A percentile compares a stretch with the other conserved stretches of the same genome.
These are phyloP conservation scores for Canavalia ensiformis DNA, from an alignment of 306 rosid genomes.

Conservation along the genomic window DNA sequence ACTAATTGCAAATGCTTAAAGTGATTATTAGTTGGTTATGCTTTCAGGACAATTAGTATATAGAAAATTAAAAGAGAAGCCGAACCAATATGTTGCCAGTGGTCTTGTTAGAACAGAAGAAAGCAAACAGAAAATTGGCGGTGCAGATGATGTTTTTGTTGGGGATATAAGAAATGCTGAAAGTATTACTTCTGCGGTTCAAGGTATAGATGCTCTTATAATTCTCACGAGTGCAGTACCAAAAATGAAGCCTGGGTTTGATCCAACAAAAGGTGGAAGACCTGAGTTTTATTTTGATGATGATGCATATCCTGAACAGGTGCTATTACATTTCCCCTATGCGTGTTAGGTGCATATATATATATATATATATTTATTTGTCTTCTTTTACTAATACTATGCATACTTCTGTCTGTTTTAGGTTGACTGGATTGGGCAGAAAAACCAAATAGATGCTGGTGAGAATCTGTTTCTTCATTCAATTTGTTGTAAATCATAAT, in stretches of 20 bases:
- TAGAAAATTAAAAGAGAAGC: constrained; percentile 76
- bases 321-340: constrained; percentile 42
- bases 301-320: constrained; percentile 95
- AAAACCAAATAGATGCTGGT: constrained; percentile 96
- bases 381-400: constrained; percentile 13
- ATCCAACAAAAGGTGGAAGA: constrained; percentile 88
- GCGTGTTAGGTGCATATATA: background rate
- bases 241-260: constrained; percentile 81
- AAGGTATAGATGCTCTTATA: constrained; percentile 81
- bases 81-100: constrained; percentile 73
- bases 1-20: constrained; percentile 20
- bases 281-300: constrained; percentile 93
- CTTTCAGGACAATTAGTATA: constrained; percentile 87
- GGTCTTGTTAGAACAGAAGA: constrained; percentile 88
- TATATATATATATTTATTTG: background rate
- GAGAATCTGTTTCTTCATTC: constrained; percentile 37
- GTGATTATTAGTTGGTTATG: constrained; percentile 32
- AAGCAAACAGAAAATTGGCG: constrained; percentile 86
- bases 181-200: constrained; percentile 77
- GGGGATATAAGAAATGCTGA: constrained; percentile 84
- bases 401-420: constrained; percentile 51
- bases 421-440: constrained; percentile 99
- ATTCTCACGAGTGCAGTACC: constrained; percentile 97
- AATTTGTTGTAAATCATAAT: background rate
- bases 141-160: constrained; percentile 72